Conservation (phyloP, 2,329 filamentous ascomycete species). For the Gremmenia infestans region DNA sequence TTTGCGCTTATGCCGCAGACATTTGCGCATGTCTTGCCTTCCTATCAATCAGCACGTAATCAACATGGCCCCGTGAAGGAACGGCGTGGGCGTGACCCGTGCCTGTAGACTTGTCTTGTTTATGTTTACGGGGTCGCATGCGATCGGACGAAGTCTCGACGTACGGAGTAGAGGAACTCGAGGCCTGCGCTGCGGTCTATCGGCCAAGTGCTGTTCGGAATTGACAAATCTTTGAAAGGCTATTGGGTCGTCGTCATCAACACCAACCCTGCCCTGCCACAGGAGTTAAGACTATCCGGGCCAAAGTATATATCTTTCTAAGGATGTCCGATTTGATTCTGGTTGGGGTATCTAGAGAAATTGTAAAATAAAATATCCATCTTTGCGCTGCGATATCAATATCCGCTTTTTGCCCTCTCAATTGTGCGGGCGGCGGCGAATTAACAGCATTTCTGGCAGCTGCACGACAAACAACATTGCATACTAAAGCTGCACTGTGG, state of each 20-base stretch:
- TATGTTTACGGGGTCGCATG: slow-evolving; percentile 12
- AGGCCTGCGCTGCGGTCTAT: slow-evolving; percentile 12
- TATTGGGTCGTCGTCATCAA: slow-evolving; percentile 26
- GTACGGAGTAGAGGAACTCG: not conserved
- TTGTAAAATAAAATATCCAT: not conserved
- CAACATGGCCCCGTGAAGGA: slow-evolving; percentile 7
- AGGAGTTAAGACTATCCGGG: not conserved
- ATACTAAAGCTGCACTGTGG: slow-evolving; percentile 20
- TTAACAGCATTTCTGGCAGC: slow-evolving; percentile 7
- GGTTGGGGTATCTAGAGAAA: not conserved
- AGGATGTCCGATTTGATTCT: not conserved
- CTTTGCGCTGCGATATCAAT: not conserved
- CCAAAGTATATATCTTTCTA: not conserved
- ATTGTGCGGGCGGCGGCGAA: not conserved
- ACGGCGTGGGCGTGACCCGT: slow-evolving; percentile 13
- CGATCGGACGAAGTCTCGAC: not conserved
- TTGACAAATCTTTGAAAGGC: slow-evolving; percentile 8
- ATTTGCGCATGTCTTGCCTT: slow-evolving; percentile 11
- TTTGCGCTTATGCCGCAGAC: slow-evolving; percentile 22
- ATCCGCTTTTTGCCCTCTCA: not conserved
- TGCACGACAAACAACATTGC: slow-evolving; percentile 13
- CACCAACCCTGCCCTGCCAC: slow-evolving; percentile 14
- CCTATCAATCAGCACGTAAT: slow-evolving; percentile 21
- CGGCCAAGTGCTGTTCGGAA: slow-evolving; percentile 22
- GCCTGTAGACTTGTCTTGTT: not conserved